Conservation (phyloP, 768 basidiomycete genomes). For the Collybia sp. region DNA sequence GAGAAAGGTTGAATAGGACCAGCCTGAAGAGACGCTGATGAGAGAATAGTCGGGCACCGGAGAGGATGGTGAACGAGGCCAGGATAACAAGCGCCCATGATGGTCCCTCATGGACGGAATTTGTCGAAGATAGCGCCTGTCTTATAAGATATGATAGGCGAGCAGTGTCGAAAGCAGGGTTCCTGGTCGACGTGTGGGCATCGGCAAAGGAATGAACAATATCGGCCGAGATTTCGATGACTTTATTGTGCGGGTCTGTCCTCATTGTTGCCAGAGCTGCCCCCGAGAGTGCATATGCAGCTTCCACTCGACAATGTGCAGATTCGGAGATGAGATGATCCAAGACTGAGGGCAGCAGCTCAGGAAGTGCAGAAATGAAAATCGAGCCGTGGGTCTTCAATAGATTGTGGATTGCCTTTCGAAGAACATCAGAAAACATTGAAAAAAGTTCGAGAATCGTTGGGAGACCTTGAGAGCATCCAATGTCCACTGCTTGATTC, state of each 20-base stretch:
- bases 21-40: slow-evolving; percentile 31
- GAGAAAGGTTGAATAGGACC: slow-evolving; percentile 27
- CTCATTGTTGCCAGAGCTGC: slow-evolving; percentile 40
- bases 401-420: slow-evolving; percentile 29
- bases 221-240: slow-evolving; percentile 16
- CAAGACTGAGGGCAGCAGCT: slow-evolving; percentile 39
- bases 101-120: slow-evolving; percentile 19
- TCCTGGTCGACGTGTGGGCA: slow-evolving; percentile 10
- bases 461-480: slow-evolving; percentile 28
- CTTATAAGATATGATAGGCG: slow-evolving; percentile 21
- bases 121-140: slow-evolving; percentile 19
- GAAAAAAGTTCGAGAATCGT: background rate
- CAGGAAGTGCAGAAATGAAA: slow-evolving; percentile 46
- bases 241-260: slow-evolving; percentile 5
- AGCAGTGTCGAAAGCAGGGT: slow-evolving; percentile 1
- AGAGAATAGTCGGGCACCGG: slow-evolving; percentile 38
- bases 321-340: slow-evolving; percentile 22
- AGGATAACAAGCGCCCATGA: slow-evolving; percentile 40
- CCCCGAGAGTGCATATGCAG: slow-evolving; percentile 53
- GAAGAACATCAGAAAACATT: background rate
- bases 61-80: slow-evolving; percentile 43
- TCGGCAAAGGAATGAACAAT: slow-evolving; percentile 22
- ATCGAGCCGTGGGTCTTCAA: slow-evolving; percentile 31
- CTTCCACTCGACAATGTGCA: slow-evolving; percentile 36
- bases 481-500: slow-evolving; percentile 25